phyloP scores from a whole-genome alignment of 176 grass and related monocot species.

The Avena sativa region DNA sequence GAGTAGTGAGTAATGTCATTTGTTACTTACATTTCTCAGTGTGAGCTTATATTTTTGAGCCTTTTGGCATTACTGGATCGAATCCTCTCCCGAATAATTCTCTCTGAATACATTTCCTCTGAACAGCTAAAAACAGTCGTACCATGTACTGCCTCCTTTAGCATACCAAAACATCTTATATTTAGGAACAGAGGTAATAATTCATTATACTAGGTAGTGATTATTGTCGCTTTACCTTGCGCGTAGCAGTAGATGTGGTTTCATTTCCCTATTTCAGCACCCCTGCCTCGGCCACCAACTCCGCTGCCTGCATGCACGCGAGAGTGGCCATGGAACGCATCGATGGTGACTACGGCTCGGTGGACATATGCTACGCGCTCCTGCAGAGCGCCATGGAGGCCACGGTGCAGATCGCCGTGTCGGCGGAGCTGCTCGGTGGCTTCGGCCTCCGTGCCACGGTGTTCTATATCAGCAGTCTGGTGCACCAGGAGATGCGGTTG shows the following conservation, averaged over 20 bases:
- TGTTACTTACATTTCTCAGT: background rate
- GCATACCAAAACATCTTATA: too few species aligned
- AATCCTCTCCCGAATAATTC: background rate
- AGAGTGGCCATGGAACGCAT: background rate
- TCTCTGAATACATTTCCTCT: background rate
- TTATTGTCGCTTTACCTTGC: background rate
- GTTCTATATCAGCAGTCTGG: background rate
- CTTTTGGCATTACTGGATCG: background rate
- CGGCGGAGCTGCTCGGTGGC: background rate
- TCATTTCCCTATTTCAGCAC: background rate
- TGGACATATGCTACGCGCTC: constrained; percentile 2
- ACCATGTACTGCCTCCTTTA: background rate
- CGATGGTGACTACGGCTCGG: background rate
- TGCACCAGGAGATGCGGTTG: background rate
- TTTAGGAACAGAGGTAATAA: background rate
- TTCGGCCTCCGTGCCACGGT: background rate
- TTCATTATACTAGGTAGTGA: background rate
- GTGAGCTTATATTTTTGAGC: background rate
- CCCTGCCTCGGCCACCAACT: too few species aligned
- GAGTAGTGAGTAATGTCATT: background rate
- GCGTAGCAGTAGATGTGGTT: background rate
- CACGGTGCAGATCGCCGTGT: background rate
- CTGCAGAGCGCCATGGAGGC: background rate
- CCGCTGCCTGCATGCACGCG: too few species aligned
- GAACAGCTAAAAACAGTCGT: background rate